Evolutionary conservation across 305 asterid species (phyloP), one percentile per base, ranked within the genome.

Genomic region (Fraxinus latifolia): DNA sequence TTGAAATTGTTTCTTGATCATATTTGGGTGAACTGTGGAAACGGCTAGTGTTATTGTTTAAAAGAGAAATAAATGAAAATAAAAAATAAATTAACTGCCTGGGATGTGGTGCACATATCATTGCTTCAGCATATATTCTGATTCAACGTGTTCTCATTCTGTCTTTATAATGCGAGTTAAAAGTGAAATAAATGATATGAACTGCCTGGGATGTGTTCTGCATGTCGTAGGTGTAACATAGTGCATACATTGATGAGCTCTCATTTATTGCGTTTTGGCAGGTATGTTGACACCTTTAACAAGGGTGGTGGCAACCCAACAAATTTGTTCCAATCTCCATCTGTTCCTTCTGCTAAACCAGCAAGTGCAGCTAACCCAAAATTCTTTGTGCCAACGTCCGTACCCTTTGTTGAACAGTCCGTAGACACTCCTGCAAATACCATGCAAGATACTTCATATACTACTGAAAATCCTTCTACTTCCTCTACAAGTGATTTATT

Each of bases 231-330:
- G 33, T 82, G 50, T 68, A 42, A 27, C 74, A 12, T 33, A 27
- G 23, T 55, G 15, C 72, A 76, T 58, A 27, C 21, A 68, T 27
- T 29, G 58, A 67, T 21, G 33, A 39, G 70, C 31, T 60, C n/a
- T 60, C 33, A 71, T 12, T 79, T 67, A 8, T 47, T 79, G 68
- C 73, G 23, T 76, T 75, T 83, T 78, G 84, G 68, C 97, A 95
- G 99, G 93, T 96, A 94, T 2, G 99, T 96, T 3, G 99, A 96
- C 87, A 93, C 99, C 58, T 96, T 96, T 81, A 95, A 94, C 87
- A 84, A 86, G 89, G 97, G 97, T 37, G 93, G 97, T 74, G 95
- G 95, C 21, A 91, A 87, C 79, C 82, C 93, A n/a, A 79, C 92
- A 8, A 90, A 85, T 87, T 60, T 90, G 36, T 93, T 90, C 88